phyloP scores from a whole-genome alignment of 2,329 filamentous ascomycete species.

The Scedosporium minutisporum region DNA sequence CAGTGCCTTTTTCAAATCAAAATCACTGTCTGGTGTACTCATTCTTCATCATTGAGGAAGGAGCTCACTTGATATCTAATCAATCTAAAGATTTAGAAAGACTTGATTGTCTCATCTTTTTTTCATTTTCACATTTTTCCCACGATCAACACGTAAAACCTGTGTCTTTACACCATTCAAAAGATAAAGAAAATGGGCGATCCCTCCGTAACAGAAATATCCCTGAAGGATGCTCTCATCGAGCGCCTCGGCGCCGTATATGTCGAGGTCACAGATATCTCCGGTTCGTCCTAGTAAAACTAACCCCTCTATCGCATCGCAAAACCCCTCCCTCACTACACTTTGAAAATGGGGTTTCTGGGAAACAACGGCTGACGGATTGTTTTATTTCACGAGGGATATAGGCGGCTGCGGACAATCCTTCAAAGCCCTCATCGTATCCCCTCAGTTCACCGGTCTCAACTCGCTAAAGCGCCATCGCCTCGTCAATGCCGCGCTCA shows the following conservation, averaged over 20 bases:
- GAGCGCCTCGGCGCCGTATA: conserved; percentile 63
- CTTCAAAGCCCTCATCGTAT: conserved; percentile 51
- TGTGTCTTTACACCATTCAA: neutral
- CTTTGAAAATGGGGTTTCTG: no score
- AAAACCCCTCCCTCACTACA: neutral
- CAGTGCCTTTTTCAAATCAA: neutral
- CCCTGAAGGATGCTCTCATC: conserved; percentile 58
- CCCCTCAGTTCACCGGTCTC: conserved; percentile 59
- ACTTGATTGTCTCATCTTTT: no score
- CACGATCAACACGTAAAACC: neutral
- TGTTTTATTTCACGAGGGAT: conserved; percentile 1
- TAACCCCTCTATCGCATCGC: conserved; percentile 8
- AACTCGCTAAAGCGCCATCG: conserved; percentile 76
- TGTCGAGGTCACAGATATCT: conserved; percentile 86
- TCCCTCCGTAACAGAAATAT: conserved; percentile 57
- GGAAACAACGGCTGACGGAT: neutral
- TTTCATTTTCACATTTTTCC: neutral
- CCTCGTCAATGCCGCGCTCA: conserved; percentile 73
- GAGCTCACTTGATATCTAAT: conserved; percentile 8
- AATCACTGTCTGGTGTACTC: no score
- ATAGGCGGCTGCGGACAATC: conserved; percentile 52
- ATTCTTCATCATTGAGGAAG: neutral
- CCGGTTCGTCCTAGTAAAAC: conserved; percentile 47
- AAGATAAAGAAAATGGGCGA: conserved; percentile 6
- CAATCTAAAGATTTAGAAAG: conserved; percentile 5